Percentiles rank a stretch among this genome's conserved stretches.
These are phyloP conservation scores for Neurospora hispaniola DNA, from an alignment of 495 filamentous ascomycete genomes.

Conservation along the genomic window DNA sequence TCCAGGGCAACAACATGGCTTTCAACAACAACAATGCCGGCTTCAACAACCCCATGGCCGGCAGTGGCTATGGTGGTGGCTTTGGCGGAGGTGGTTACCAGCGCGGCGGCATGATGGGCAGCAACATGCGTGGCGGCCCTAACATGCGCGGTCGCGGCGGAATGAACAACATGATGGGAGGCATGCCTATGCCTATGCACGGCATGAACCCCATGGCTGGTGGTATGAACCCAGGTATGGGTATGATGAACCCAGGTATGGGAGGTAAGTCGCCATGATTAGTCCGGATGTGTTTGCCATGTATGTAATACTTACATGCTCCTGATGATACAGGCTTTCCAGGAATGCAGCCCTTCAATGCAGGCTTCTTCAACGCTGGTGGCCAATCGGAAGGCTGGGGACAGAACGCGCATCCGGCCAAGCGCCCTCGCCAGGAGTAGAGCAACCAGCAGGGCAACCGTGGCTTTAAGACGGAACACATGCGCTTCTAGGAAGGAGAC, in stretches of 20 bases:
- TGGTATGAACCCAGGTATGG: conserved; percentile 48
- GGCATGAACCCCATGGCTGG: conserved; percentile 25
- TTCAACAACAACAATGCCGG: conserved; percentile 26
- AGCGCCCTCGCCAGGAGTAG: conserved; percentile 51
- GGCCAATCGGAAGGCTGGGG: conserved; percentile 34
- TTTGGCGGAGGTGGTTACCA: conserved; percentile 45
- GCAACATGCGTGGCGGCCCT: conserved; percentile 53
- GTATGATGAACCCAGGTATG: conserved; percentile 55
- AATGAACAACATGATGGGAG: conserved; percentile 28
- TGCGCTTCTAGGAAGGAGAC: neutral
- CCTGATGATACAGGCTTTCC: conserved; percentile 46
- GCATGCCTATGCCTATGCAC: conserved; percentile 21
- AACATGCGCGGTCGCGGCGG: conserved; percentile 65
- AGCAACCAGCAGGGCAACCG: neutral
- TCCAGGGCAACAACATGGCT: conserved; percentile 14
- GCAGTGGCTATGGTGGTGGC: conserved; percentile 43
- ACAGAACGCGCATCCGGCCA: conserved; percentile 80
- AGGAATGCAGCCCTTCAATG: conserved; percentile 64
- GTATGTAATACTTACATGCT: neutral
- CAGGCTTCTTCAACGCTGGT: conserved; percentile 59
- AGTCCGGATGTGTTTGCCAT: neutral
- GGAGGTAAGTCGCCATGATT: conserved; percentile 31
- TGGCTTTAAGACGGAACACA: neutral
- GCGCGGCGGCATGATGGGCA: conserved; percentile 58
- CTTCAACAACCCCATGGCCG: conserved; percentile 29